Evolutionary conservation across 1,139 yeast species (phyloP).

Genomic region (Sugiyamaella sp.): DNA sequence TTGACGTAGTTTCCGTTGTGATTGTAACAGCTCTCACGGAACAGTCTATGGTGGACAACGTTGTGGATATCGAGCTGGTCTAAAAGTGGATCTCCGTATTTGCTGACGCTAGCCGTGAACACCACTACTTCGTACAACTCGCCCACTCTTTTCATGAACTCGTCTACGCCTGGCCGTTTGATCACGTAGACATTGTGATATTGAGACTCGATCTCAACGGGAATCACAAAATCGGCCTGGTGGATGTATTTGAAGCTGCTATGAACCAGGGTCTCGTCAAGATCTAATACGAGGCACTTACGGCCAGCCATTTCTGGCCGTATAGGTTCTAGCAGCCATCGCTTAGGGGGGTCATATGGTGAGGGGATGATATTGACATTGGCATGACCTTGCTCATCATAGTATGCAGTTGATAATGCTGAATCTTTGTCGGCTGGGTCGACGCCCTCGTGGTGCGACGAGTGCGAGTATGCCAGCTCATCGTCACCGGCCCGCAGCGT

Average conservation of each 20-base stretch:
- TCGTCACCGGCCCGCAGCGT: neutral
- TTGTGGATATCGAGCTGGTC: slow-evolving; percentile 78
- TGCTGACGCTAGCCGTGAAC: slow-evolving; percentile 92
- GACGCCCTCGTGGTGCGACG: slow-evolving; percentile 14
- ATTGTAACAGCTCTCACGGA: slow-evolving; percentile 81
- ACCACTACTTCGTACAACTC: slow-evolving; percentile 91
- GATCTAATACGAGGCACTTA: slow-evolving; percentile 86
- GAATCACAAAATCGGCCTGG: slow-evolving; percentile 93
- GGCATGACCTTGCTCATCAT: neutral
- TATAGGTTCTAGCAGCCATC: slow-evolving; percentile 58
- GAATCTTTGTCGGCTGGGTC: neutral
- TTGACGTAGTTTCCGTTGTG: slow-evolving; percentile 93
- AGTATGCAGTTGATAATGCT: slow-evolving; percentile 1
- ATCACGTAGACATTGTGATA: slow-evolving; percentile 94
- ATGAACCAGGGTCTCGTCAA: slow-evolving; percentile 96
- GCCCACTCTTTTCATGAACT: slow-evolving; percentile 81
- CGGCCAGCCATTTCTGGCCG: slow-evolving; percentile 52
- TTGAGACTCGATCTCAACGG: slow-evolving; percentile 87
- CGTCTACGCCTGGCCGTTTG: slow-evolving; percentile 97
- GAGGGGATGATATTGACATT: neutral
- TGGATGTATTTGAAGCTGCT: slow-evolving; percentile 90
- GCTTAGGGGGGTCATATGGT: slow-evolving; percentile 8
- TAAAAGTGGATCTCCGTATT: slow-evolving; percentile 93
- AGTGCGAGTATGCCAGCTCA: slow-evolving; percentile 5
- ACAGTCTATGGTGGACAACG: slow-evolving; percentile 85